These are phyloP conservation scores for Dipteronia sinensis DNA, from an alignment of 345 rosid genomes.

Conservation along the genomic window DNA sequence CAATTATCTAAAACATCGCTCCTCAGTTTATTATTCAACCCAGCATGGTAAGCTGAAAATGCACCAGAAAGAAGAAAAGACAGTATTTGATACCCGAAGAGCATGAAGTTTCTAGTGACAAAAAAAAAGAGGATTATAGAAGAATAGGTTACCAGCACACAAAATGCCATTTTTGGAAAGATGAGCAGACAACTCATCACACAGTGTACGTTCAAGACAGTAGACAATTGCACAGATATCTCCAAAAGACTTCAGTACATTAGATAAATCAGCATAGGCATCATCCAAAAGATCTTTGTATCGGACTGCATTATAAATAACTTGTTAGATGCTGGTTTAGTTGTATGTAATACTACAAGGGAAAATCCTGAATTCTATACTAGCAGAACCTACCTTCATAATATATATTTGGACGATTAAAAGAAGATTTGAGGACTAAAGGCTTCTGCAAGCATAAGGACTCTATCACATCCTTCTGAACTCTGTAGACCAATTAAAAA, in stretches of 20 bases:
- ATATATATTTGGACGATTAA: slow-evolving; percentile 89
- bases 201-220: slow-evolving; percentile 93
- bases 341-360: background rate
- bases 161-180: slow-evolving; percentile 77
- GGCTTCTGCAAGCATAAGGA: slow-evolving; percentile 79
- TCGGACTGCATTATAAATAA: slow-evolving; percentile 63
- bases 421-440: slow-evolving; percentile 83
- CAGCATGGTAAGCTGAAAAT: slow-evolving; percentile 90
- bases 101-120: background rate
- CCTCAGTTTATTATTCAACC: slow-evolving; percentile 75
- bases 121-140: slow-evolving; percentile 9
- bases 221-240: slow-evolving; percentile 83
- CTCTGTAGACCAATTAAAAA: slow-evolving; percentile 53
- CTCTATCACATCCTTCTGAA: slow-evolving; percentile 81
- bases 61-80: slow-evolving; percentile 18
- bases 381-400: slow-evolving; percentile 72
- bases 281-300: slow-evolving; percentile 87
- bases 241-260: slow-evolving; percentile 66
- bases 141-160: slow-evolving; percentile 62
- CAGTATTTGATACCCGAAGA: background rate
- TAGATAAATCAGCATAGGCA: slow-evolving; percentile 70
- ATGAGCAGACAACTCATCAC: slow-evolving; percentile 80
- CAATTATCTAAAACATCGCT: slow-evolving; percentile 86
- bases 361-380: slow-evolving; percentile 13
- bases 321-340: slow-evolving; percentile 34